A percentile compares a stretch with the other conserved stretches of the same genome.
These are phyloP conservation scores for Aspergillus fumigatus DNA, from an alignment of 2,329 filamentous ascomycete species.

Conservation along the genomic window DNA sequence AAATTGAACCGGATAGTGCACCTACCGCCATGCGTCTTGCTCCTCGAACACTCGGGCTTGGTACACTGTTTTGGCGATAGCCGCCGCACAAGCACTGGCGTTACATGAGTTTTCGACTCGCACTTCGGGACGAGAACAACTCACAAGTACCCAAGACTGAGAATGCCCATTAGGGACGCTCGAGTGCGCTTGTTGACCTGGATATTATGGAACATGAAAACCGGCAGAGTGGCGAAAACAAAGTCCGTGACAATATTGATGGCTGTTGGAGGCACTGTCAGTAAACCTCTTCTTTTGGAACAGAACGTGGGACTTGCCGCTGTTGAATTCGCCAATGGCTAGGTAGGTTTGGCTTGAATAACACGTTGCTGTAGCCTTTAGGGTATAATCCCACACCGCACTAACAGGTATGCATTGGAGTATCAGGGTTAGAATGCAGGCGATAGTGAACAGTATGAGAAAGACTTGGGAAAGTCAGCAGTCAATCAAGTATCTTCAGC, in stretches of 20 bases:
- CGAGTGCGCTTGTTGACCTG: slow-evolving; percentile 25
- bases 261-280: slow-evolving; percentile 18
- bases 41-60: slow-evolving; percentile 21
- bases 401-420: slow-evolving; percentile 45
- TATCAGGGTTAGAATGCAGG: slow-evolving; percentile 44
- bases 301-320: slow-evolving; percentile 25
- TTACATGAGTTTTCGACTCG: background rate
- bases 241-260: slow-evolving; percentile 45
- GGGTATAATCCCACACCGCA: slow-evolving; percentile 41
- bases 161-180: slow-evolving; percentile 39
- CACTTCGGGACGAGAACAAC: slow-evolving; percentile 4
- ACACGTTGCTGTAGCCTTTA: slow-evolving; percentile 40
- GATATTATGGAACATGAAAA: slow-evolving; percentile 38
- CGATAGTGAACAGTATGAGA: slow-evolving; percentile 21
- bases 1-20: background rate
- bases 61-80: slow-evolving; percentile 35
- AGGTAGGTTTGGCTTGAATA: slow-evolving; percentile 39
- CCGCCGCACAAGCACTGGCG: slow-evolving; percentile 37
- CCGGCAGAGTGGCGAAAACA: slow-evolving; percentile 40
- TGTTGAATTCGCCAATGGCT: slow-evolving; percentile 28
- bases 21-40: slow-evolving; percentile 32
- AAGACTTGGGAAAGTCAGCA: slow-evolving; percentile 25
- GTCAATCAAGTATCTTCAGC: background rate
- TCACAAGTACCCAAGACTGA: slow-evolving; percentile 43
- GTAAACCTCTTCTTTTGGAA: background rate